These are phyloP conservation scores for Aspergillus unguis DNA, from an alignment of 2,329 filamentous ascomycete species.

Conservation along the genomic window DNA sequence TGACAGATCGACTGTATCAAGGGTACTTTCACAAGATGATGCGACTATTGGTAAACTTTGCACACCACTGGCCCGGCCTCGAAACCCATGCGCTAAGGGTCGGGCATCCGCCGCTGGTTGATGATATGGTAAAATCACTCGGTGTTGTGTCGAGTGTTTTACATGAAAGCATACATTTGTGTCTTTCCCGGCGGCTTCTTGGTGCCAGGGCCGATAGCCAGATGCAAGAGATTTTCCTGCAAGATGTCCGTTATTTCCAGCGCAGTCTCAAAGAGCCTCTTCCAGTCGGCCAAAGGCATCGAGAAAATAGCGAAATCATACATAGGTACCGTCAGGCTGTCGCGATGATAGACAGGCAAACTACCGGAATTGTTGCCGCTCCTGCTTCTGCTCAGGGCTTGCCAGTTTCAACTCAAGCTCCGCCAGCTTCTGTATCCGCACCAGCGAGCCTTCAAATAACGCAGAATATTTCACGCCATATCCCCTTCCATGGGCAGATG, in stretches of 20 bases:
- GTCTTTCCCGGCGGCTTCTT: slow-evolving; percentile 29
- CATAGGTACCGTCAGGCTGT: slow-evolving; percentile 15
- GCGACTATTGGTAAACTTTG: slow-evolving; percentile 46
- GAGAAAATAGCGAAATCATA: slow-evolving; percentile 17
- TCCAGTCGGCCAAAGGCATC: slow-evolving; percentile 1
- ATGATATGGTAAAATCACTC: slow-evolving; percentile 53
- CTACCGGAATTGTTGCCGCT: neutral
- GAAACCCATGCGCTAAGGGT: slow-evolving; percentile 32
- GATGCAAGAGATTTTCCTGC: slow-evolving; percentile 19
- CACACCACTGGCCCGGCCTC: slow-evolving; percentile 40
- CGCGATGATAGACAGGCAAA: neutral
- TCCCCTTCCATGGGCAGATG: neutral
- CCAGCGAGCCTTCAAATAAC: neutral
- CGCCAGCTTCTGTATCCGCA: neutral
- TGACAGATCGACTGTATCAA: slow-evolving; percentile 33
- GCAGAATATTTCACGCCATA: slow-evolving; percentile 2
- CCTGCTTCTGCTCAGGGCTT: neutral
- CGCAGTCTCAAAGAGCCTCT: slow-evolving; percentile 12
- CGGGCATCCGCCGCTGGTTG: slow-evolving; percentile 54
- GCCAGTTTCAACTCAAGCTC: neutral
- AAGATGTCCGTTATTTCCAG: slow-evolving; percentile 20
- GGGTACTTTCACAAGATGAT: slow-evolving; percentile 39
- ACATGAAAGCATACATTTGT: slow-evolving; percentile 52
- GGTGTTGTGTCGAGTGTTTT: slow-evolving; percentile 51
- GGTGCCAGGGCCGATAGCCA: slow-evolving; percentile 10